Conservation (phyloP, 176 grass and related monocot species). For the Bonia amplexicaulis region DNA sequence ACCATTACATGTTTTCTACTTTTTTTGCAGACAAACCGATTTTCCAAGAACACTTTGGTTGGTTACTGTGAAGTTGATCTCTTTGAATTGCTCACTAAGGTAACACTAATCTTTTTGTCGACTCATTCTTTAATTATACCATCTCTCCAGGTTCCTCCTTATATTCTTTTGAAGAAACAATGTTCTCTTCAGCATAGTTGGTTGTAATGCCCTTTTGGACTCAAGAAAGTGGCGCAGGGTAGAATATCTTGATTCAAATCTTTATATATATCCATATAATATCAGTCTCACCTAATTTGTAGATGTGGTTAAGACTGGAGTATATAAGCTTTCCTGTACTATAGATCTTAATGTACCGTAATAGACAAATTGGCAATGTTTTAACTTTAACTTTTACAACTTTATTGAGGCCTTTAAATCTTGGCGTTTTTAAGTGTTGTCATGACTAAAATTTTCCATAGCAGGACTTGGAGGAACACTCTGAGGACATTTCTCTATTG, state of each 20-base stretch:
- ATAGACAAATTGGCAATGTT: background rate
- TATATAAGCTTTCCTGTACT: background rate
- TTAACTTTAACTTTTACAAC: background rate
- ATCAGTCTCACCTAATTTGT: background rate
- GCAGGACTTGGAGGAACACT: slow-evolving; percentile 77
- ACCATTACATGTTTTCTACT: slow-evolving; percentile 12
- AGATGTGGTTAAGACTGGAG: background rate
- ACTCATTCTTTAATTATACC: background rate
- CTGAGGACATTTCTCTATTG: slow-evolving; percentile 57
- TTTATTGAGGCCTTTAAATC: background rate
- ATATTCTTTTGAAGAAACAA: background rate
- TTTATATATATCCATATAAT: background rate
- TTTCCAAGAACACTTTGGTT: slow-evolving; percentile 89
- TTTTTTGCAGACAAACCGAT: slow-evolving; percentile 79
- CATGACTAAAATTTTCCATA: background rate
- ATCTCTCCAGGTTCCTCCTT: background rate
- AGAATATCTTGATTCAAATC: background rate
- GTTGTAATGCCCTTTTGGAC: background rate
- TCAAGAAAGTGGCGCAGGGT: background rate
- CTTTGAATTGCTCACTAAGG: slow-evolving; percentile 71
- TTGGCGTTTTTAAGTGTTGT: background rate
- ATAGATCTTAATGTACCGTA: background rate
- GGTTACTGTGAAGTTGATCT: slow-evolving; percentile 97
- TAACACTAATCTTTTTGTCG: slow-evolving; percentile 33
- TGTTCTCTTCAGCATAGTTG: background rate